Evolutionary conservation across 352 stramenopile genomes (phyloP).

Genomic region (Pythium periplocum): DNA sequence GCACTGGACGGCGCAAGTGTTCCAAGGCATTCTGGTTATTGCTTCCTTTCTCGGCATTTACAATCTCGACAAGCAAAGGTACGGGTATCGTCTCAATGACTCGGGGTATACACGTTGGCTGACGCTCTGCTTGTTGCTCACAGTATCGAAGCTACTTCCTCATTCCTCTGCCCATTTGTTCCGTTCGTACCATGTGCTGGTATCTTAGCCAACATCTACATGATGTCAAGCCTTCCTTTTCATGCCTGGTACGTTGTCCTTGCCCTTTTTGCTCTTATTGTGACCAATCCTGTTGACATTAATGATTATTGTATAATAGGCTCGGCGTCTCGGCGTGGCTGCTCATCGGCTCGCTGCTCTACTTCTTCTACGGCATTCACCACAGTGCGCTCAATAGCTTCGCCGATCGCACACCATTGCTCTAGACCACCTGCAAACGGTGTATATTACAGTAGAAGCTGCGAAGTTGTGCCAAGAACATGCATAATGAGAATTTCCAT

Average conservation of each 20-base stretch:
- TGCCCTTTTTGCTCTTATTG: background rate
- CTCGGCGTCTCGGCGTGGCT: slow-evolving; percentile 75
- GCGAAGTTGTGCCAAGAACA: too few species aligned
- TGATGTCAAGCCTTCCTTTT: slow-evolving; percentile 32
- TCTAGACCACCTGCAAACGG: slow-evolving; percentile 1
- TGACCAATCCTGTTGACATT: too few species aligned
- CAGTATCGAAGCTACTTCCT: background rate
- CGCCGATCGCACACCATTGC: slow-evolving; percentile 18
- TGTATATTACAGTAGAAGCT: too few species aligned
- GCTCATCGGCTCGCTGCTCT: slow-evolving; percentile 49
- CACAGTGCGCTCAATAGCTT: slow-evolving; percentile 51
- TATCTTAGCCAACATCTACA: slow-evolving; percentile 39
- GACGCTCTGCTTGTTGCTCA: too few species aligned
- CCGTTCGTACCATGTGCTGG: slow-evolving; percentile 32
- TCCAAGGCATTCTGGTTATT: slow-evolving; percentile 27
- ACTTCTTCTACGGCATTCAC: slow-evolving; percentile 74
- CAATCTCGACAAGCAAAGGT: slow-evolving; percentile 47
- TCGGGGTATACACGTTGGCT: too few species aligned
- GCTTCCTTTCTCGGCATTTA: slow-evolving; percentile 46
- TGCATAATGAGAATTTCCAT: too few species aligned
- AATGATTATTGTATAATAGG: slow-evolving; percentile 21
- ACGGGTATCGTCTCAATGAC: slow-evolving; percentile 39
- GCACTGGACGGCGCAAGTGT: slow-evolving; percentile 39
- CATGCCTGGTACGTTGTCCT: slow-evolving; percentile 22
- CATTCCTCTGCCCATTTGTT: slow-evolving; percentile 31